Percentiles rank a stretch among this genome's conserved stretches.
phyloP scores from a whole-genome alignment of 306 rosid species.

The Astragalus membranaceus region DNA sequence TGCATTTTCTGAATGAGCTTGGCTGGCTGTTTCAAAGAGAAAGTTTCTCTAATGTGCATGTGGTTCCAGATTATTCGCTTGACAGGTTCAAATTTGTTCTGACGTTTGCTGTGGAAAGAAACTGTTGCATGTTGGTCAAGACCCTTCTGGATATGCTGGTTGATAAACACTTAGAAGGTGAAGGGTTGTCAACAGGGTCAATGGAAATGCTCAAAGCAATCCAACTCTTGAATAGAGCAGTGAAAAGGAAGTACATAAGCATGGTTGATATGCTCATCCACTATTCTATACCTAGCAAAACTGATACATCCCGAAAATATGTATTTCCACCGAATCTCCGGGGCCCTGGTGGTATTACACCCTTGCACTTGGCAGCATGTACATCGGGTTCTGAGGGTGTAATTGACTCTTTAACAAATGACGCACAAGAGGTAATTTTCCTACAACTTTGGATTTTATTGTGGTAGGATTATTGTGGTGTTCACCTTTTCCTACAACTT shows the following conservation, averaged over 20 bases:
- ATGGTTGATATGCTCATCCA: conserved; percentile 73
- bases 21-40: conserved; percentile 90
- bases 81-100: conserved; percentile 72
- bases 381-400: conserved; percentile 54
- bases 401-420: conserved; percentile 70
- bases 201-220: conserved; percentile 59
- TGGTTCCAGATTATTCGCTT: conserved; percentile 44
- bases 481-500: background rate
- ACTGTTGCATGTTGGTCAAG: conserved; percentile 58
- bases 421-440: conserved; percentile 68
- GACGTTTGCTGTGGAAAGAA: conserved; percentile 70
- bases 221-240: conserved; percentile 78
- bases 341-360: conserved; percentile 80
- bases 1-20: conserved; percentile 80
- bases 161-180: conserved; percentile 41
- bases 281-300: conserved; percentile 37
- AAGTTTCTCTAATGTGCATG: conserved; percentile 31
- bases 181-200: conserved; percentile 42
- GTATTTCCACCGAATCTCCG: conserved; percentile 69
- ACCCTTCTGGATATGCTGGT: conserved; percentile 67
- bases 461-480: background rate
- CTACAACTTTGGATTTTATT: background rate
- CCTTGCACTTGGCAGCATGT: conserved; percentile 89
- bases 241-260: conserved; percentile 56
- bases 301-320: conserved; percentile 35